A percentile compares a stretch with the other conserved stretches of the same genome.
Evolutionary conservation across 1,284 basidiomycete species (phyloP).

Genomic region (Puccinia hordei): DNA sequence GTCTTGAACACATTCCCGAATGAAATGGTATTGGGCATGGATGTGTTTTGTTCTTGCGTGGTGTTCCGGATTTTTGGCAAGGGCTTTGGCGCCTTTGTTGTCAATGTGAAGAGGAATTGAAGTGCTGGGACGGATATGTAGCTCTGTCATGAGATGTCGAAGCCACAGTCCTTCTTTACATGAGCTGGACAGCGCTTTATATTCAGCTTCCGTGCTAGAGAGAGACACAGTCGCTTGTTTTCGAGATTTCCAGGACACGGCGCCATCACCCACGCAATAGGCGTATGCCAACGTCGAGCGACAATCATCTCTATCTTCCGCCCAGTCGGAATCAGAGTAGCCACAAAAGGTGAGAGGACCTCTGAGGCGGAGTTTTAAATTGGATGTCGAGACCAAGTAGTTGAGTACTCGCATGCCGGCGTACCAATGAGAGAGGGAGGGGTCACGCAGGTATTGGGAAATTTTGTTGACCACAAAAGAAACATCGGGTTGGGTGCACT

Average conservation of each 20-base stretch:
- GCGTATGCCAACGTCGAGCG: neutral
- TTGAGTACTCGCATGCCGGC: neutral
- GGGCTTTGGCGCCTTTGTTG: neutral
- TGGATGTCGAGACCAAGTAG: neutral
- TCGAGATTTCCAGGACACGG: neutral
- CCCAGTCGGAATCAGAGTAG: slow-evolving; percentile 13
- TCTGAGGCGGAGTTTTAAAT: neutral
- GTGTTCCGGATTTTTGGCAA: neutral
- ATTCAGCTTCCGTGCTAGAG: neutral
- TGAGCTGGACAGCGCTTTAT: neutral
- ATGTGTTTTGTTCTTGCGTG: neutral
- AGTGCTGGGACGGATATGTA: neutral
- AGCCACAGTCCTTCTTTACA: slow-evolving; percentile 11
- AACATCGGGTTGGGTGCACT: too few relatives aligned
- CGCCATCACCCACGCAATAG: neutral
- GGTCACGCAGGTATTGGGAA: neutral
- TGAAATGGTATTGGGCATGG: slow-evolving; percentile 3
- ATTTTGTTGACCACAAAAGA: too few relatives aligned
- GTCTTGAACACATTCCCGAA: slow-evolving; percentile 11
- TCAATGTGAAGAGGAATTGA: neutral
- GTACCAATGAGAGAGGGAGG: neutral
- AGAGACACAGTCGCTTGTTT: slow-evolving; percentile 15
- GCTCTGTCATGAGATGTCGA: neutral
- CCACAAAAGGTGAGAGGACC: neutral
- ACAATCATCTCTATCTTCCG: neutral